Evolutionary conservation across 2,329 filamentous ascomycete species (phyloP), one percentile per base, ranked within the genome.

Genomic region (Fusarium cyanostomum): DNA sequence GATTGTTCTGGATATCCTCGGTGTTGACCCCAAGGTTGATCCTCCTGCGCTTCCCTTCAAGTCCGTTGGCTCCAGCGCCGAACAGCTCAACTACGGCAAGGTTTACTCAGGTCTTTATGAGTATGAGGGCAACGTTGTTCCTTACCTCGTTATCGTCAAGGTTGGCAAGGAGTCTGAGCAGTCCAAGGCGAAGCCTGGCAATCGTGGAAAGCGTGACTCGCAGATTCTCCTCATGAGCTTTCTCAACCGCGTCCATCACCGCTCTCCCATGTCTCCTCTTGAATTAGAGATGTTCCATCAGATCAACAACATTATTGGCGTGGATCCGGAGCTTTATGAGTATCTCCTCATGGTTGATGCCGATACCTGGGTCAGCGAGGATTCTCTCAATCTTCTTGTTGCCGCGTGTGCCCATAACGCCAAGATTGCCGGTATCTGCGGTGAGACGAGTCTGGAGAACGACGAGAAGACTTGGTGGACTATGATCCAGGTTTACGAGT

Each of bases 401-500:
- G 92, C 95, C 55, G 91, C 91, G 48, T 99, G 94, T 78, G 89
- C 92, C 67, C 94, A 97, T 72, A 92, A 99, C 75, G 89, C 92
- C 28, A 97, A 96, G 81, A 97, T 99, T 80, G 93, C 92, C 21
- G 95, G 94, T 79, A 97, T 98, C 62, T 99, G 95, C 75, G 95
- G 95, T 74, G 95, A 99, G 77, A 99, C 95, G 2, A 95, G 90
- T 77, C 83, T 99, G 72, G 92, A 97, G 75, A 99, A 99, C 72
- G 94, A 97, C 76, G 92, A 97, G 71, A 86, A 89, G 67, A 94
- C 89, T 71, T 98, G 94, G 93, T 97, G 92, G 92, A 99, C 95
- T 11, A 99, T 99, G 95, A 99, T 99, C 72, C 95, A 99, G 77
- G 95, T 99, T 66, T 99, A 99, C 80, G 95, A 99, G 77, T 99